Conservation (phyloP, 2,329 filamentous ascomycete genomes). For the Penicillium sp. region DNA sequence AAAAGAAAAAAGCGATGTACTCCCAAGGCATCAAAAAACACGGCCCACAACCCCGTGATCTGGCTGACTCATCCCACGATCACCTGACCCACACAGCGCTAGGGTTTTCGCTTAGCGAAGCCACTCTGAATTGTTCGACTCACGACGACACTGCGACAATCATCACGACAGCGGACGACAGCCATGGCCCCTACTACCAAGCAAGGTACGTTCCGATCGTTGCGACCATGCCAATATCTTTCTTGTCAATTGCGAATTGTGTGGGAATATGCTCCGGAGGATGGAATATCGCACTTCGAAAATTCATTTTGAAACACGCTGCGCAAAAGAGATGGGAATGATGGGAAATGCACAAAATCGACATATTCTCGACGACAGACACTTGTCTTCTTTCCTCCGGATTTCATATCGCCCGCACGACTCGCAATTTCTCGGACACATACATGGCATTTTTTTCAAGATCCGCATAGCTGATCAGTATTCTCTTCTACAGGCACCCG, state of each 20-base stretch:
- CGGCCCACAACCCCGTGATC: slow-evolving; percentile 5
- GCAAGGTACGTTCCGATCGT: slow-evolving; percentile 39
- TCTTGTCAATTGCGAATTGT: slow-evolving; percentile 19
- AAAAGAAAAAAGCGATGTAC: neutral
- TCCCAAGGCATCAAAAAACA: slow-evolving; percentile 1
- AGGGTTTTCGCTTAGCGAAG: slow-evolving; percentile 42
- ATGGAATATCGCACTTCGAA: slow-evolving; percentile 4
- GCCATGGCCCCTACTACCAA: slow-evolving; percentile 48
- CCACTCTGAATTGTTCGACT: slow-evolving; percentile 37
- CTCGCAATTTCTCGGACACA: slow-evolving; percentile 15
- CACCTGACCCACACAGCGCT: slow-evolving; percentile 38
- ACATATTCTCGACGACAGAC: neutral
- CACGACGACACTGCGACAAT: slow-evolving; percentile 42
- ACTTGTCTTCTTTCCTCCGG: neutral
- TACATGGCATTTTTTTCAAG: slow-evolving; percentile 12
- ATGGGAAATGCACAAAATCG: neutral
- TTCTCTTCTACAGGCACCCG: slow-evolving; percentile 48
- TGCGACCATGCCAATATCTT: slow-evolving; percentile 41
- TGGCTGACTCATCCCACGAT: slow-evolving; percentile 20
- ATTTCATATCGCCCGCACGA: neutral
- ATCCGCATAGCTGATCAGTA: slow-evolving; percentile 25
- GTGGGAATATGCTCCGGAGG: slow-evolving; percentile 15
- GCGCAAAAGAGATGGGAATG: slow-evolving; percentile 4
- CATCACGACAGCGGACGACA: slow-evolving; percentile 43
- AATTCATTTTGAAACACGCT: slow-evolving; percentile 6